phyloP scores from a whole-genome alignment of 495 filamentous ascomycete species.

The Hypoxylon fragiforme region DNA sequence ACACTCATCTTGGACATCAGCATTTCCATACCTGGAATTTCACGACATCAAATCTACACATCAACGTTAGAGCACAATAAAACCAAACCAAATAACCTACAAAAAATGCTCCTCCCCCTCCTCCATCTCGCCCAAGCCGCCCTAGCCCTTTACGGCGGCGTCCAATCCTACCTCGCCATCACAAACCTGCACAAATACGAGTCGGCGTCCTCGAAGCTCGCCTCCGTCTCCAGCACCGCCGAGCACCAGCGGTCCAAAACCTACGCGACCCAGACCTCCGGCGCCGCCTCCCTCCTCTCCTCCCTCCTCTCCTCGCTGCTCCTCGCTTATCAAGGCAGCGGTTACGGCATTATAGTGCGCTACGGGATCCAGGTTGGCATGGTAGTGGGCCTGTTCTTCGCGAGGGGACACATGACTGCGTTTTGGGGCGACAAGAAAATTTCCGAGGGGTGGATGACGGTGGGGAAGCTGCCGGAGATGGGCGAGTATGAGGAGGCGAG shows the following conservation, averaged over 20 bases:
- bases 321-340: slow-evolving; percentile 5
- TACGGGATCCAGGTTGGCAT: slow-evolving; percentile 7
- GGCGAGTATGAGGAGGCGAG: slow-evolving; percentile 23
- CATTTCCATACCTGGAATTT: too few relatives aligned
- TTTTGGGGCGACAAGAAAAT: slow-evolving; percentile 22
- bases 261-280: slow-evolving; percentile 44
- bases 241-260: slow-evolving; percentile 47
- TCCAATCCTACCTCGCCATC: slow-evolving; percentile 47
- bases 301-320: slow-evolving; percentile 21
- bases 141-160: slow-evolving; percentile 27
- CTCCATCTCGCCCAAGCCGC: slow-evolving; percentile 19
- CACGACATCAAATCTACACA: too few relatives aligned
- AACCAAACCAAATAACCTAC: too few relatives aligned
- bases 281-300: slow-evolving; percentile 25
- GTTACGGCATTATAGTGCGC: slow-evolving; percentile 15
- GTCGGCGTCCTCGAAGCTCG: slow-evolving; percentile 44
- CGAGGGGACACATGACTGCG: slow-evolving; percentile 7
- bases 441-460: slow-evolving; percentile 1
- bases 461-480: slow-evolving; percentile 23
- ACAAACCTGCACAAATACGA: slow-evolving; percentile 48
- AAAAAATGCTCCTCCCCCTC: slow-evolving; percentile 14
- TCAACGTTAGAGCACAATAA: too few relatives aligned
- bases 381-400: slow-evolving; percentile 9
- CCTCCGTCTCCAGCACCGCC: slow-evolving; percentile 44
- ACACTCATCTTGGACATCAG: too few relatives aligned